Evolutionary conservation across 306 rosid species (phyloP), one percentile per base, ranked within the genome.

Genomic region (Comarum palustre): DNA sequence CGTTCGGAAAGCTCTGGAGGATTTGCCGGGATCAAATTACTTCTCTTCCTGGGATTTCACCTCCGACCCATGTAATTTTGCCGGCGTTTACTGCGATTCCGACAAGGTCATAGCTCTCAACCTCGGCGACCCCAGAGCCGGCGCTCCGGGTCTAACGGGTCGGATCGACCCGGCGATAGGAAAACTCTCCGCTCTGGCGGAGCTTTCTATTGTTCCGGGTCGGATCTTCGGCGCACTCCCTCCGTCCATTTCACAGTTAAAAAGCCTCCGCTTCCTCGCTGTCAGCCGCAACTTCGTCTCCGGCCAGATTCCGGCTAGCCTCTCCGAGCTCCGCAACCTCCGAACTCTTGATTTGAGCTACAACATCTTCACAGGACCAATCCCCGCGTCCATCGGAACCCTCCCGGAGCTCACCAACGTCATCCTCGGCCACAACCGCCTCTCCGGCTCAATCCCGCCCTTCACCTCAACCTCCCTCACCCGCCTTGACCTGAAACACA

Each of bases 1-100:
- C 1, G 86, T 92, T 72, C 82, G 87, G 3, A 95, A 90, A 78
- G 81, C 86, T 27, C 83, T 95, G 0, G 54, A 87, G 1, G 99
- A 95, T 75, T 73, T 92, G 87, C 97, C 97, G 0, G 99, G 96
- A 17, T 95, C 99, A 1, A 81, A 73, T 46, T 95, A 90, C 78
- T 89, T 95, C 48, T 66, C 93, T 0, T 84, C 97, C 17, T 95
- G 99, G 99, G 99, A 95, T 75, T 95, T 95, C 87, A 95, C 99
- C 14, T 81, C 96, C 6, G 99, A 95, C 74, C 99, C 99, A 0
- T 95, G 99, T 65, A 86, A 72, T 48, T 95, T 95, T 79, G 73
- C 93, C 78, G 99, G 99, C n/a, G 96, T 95, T 34, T 92, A 78
- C 74, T 95, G 99, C 61, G 89, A 88, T 8, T 82, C 96, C 32